Percentiles rank a stretch among this genome's conserved stretches.
These are phyloP conservation scores for Bidens hawaiensis DNA, from an alignment of 140 eudicot genomes.

Conservation along the genomic window DNA sequence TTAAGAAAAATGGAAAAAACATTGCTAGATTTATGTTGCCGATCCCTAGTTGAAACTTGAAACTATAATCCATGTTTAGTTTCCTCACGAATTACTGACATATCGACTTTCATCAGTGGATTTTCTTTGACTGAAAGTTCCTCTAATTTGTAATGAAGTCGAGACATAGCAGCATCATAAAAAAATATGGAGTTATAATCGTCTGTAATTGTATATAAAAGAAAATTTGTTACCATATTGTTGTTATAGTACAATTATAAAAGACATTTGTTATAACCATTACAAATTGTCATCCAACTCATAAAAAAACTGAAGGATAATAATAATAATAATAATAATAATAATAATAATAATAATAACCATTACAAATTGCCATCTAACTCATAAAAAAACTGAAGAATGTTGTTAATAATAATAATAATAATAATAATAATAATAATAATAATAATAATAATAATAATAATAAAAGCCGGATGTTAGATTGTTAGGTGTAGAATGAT, in stretches of 20 bases:
- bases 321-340: background rate
- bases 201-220: too few species aligned
- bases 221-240: background rate
- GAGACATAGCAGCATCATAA: too few species aligned
- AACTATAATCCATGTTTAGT: background rate
- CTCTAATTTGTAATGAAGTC: background rate
- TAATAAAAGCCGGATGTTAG: too few species aligned
- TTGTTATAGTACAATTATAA: background rate
- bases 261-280: background rate
- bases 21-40: too few species aligned
- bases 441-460: too few species aligned
- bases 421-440: background rate
- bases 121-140: background rate
- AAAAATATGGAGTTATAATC: too few species aligned
- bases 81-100: background rate
- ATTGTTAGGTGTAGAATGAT: slow-evolving; percentile 12
- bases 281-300: background rate
- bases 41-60: too few species aligned
- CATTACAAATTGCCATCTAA: background rate
- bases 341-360: background rate
- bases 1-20: too few species aligned
- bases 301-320: background rate
- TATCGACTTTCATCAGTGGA: background rate
- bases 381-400: background rate
- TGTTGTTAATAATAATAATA: background rate